phyloP scores from a whole-genome alignment of 2,329 filamentous ascomycete species.

The Sphaceloma murrayae region DNA sequence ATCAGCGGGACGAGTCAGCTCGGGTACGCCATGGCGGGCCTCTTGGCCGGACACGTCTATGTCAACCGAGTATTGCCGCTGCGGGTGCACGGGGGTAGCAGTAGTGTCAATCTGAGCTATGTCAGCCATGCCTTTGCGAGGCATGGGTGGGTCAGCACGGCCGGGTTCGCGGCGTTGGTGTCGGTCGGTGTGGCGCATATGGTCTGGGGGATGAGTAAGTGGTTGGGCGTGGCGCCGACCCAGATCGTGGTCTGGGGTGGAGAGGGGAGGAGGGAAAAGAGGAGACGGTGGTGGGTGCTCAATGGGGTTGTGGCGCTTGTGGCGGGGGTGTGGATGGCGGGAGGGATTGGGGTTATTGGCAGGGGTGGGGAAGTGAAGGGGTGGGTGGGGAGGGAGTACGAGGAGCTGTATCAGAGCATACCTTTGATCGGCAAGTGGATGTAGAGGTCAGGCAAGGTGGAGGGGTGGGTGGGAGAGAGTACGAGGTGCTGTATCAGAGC shows the following conservation, averaged over 20 bases:
- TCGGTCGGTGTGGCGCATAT: slow-evolving; percentile 63
- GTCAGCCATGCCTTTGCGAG: slow-evolving; percentile 76
- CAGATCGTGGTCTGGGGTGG: slow-evolving; percentile 41
- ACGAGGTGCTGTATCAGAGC: no score
- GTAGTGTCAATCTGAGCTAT: slow-evolving; percentile 75
- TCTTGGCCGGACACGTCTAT: slow-evolving; percentile 62
- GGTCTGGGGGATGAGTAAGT: slow-evolving; percentile 76
- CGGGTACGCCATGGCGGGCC: slow-evolving; percentile 59
- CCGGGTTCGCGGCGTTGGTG: slow-evolving; percentile 61
- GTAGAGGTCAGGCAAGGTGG: slow-evolving; percentile 18
- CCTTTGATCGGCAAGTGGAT: slow-evolving; percentile 48
- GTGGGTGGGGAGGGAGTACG: slow-evolving; percentile 73
- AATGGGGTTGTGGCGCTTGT: slow-evolving; percentile 54
- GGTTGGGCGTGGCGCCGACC: slow-evolving; percentile 57
- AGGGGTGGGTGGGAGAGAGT: no score
- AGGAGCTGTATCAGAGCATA: slow-evolving; percentile 58
- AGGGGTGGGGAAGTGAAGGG: slow-evolving; percentile 59
- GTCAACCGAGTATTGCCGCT: slow-evolving; percentile 70
- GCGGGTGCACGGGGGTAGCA: slow-evolving; percentile 69
- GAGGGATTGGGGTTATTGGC: slow-evolving; percentile 69
- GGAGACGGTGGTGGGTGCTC: slow-evolving; percentile 60
- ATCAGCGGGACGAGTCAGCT: slow-evolving; percentile 60
- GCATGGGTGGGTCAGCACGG: slow-evolving; percentile 56
- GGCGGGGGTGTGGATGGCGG: slow-evolving; percentile 66
- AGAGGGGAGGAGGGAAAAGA: slow-evolving; percentile 45